Conservation (phyloP, 2,329 filamentous ascomycete genomes). For the Colletotrichum echinochloae region DNA sequence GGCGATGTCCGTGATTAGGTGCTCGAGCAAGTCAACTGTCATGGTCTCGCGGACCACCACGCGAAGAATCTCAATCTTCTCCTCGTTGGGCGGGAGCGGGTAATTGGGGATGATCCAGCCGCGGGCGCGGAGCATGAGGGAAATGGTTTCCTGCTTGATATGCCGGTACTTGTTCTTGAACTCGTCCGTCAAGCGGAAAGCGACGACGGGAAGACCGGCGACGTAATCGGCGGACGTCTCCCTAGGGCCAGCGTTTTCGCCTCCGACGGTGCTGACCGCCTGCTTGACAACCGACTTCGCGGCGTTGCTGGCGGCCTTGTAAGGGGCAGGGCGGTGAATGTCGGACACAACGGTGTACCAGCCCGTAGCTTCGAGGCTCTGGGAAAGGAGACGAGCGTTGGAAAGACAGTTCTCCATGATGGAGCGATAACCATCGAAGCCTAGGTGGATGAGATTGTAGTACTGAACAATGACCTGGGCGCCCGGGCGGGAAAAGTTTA, state of each 20-base stretch:
- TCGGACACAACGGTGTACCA: constrained; percentile 76
- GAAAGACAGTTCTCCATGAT: constrained; percentile 76
- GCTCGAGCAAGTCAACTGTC: constrained; percentile 75
- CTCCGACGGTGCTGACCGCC: constrained; percentile 55
- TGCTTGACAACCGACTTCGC: constrained; percentile 42
- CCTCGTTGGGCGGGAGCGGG: constrained; percentile 71
- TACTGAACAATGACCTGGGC: constrained; percentile 79
- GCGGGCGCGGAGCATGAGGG: constrained; percentile 71
- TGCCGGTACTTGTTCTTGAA: constrained; percentile 72
- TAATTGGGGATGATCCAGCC: constrained; percentile 82
- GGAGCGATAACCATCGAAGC: constrained; percentile 71
- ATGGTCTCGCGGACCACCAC: constrained; percentile 76
- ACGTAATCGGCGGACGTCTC: constrained; percentile 71
- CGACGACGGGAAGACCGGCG: constrained; percentile 75
- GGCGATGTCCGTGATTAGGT: constrained; percentile 71
- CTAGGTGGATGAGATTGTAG: constrained; percentile 78
- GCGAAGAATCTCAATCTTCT: constrained; percentile 74
- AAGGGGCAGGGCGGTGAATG: constrained; percentile 69
- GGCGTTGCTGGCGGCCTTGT: constrained; percentile 36
- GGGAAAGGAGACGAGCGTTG: constrained; percentile 73
- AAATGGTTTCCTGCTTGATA: constrained; percentile 73
- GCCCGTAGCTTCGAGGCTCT: constrained; percentile 72
- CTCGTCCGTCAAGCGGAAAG: constrained; percentile 71
- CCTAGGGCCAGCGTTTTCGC: constrained; percentile 44
- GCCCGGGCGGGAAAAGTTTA: constrained; percentile 79